Evolutionary conservation across 2,329 filamentous ascomycete species (phyloP).

Genomic region (Cladobotryum protrusum): DNA sequence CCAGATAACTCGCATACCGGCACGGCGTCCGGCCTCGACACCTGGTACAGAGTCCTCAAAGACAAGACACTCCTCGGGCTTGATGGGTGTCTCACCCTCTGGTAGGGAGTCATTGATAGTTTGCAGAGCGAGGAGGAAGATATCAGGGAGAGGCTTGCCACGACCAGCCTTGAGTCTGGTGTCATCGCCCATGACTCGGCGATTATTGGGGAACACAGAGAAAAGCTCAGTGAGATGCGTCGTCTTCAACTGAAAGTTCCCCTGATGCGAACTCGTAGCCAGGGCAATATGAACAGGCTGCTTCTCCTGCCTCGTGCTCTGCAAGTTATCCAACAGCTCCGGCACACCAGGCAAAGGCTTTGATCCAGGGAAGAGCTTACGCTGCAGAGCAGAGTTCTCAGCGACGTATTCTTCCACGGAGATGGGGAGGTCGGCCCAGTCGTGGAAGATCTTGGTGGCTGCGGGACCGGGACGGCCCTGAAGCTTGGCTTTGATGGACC

Average conservation of each 20-base stretch:
- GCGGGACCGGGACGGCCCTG: conserved; percentile 51
- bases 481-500: conserved; percentile 88
- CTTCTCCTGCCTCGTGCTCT: conserved; percentile 32
- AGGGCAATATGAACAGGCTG: conserved; percentile 68
- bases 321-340: conserved; percentile 58
- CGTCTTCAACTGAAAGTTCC: conserved; percentile 75
- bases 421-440: conserved; percentile 85
- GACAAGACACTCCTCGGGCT: conserved; percentile 82
- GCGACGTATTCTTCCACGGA: conserved; percentile 58
- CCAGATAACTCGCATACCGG: conserved; percentile 94
- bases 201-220: conserved; percentile 59
- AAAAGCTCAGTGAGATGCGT: conserved; percentile 53
- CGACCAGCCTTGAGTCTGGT: conserved; percentile 65
- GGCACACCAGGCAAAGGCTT: conserved; percentile 73
- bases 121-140: conserved; percentile 80
- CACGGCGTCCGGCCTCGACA: conserved; percentile 81
- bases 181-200: conserved; percentile 82
- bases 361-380: conserved; percentile 64
- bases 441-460: conserved; percentile 52
- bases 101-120: conserved; percentile 72
- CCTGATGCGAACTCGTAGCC: conserved; percentile 69
- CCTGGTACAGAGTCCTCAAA: conserved; percentile 95
- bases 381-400: conserved; percentile 58
- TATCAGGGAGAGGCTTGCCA: conserved; percentile 94
- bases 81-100: conserved; percentile 57